phyloP scores from a whole-genome alignment of 129 eudicot species.

The Daucus carota region DNA sequence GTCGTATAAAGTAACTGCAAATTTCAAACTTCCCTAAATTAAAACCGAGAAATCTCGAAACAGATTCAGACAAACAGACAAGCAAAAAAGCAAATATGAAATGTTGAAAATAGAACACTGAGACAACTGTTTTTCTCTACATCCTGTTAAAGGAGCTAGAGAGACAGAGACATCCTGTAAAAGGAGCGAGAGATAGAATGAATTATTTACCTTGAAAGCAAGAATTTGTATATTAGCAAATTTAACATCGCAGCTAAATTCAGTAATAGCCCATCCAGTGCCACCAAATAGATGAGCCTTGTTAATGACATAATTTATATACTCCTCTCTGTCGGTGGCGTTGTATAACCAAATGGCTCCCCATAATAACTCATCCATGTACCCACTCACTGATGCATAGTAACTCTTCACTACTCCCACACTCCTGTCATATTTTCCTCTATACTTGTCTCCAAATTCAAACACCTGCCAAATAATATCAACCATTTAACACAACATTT shows the following conservation, averaged over 20 bases:
- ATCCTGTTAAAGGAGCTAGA: too few relatives aligned
- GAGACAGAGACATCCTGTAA: too few relatives aligned
- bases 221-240: conserved; percentile 65
- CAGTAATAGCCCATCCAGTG: conserved; percentile 61
- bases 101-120: background rate
- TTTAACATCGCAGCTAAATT: conserved; percentile 91
- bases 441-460: too few relatives aligned
- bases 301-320: conserved; percentile 42
- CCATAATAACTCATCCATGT: too few relatives aligned
- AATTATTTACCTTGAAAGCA: conserved; percentile 62
- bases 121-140: too few relatives aligned
- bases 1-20: background rate
- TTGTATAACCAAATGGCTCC: too few relatives aligned
- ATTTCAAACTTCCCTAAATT: background rate
- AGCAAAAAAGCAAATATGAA: background rate
- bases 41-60: background rate
- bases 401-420: too few relatives aligned
- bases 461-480: too few relatives aligned
- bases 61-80: background rate
- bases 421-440: too few relatives aligned
- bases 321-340: conserved; percentile 20
- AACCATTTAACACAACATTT: background rate
- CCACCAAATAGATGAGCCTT: conserved; percentile 60
- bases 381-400: too few relatives aligned
- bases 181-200: too few relatives aligned